A percentile compares a stretch with the other conserved stretches of the same genome.
Conservation (phyloP, 805 yeast genomes). For the Ogataea minuta region DNA sequence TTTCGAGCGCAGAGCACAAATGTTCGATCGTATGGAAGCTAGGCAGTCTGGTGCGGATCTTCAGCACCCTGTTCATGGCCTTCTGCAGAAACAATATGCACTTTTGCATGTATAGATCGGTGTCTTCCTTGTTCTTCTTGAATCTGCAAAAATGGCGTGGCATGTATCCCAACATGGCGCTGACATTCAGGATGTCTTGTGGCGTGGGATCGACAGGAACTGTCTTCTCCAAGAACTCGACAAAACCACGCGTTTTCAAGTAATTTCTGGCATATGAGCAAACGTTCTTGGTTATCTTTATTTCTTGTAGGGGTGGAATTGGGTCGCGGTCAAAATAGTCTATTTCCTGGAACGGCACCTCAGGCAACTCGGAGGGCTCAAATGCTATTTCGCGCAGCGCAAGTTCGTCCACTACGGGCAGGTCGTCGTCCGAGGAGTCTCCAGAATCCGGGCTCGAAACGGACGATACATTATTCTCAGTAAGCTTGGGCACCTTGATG, state of each 20-base stretch:
- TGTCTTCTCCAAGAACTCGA: conserved; percentile 45
- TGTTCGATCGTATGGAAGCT: conserved; percentile 58
- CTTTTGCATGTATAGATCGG: conserved; percentile 20
- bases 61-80: conserved; percentile 62
- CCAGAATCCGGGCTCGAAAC: conserved; percentile 5
- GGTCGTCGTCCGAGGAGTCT: conserved; percentile 3
- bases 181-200: conserved; percentile 53
- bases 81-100: conserved; percentile 51
- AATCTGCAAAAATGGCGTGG: conserved; percentile 24
- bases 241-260: conserved; percentile 65
- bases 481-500: conserved; percentile 2
- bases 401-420: conserved; percentile 8
- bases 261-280: conserved; percentile 47
- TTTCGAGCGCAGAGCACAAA: conserved; percentile 50
- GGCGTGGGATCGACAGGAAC: conserved; percentile 60
- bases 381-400: conserved; percentile 7
- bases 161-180: conserved; percentile 60
- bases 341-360: conserved; percentile 7
- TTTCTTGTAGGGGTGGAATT: conserved; percentile 22
- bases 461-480: not conserved
- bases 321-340: conserved; percentile 17
- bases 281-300: conserved; percentile 39
- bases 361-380: conserved; percentile 5
- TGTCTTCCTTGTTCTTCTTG: conserved; percentile 10
- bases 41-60: conserved; percentile 53